phyloP scores from a whole-genome alignment of 257 asterid genomes.

The Misopates orontium region DNA sequence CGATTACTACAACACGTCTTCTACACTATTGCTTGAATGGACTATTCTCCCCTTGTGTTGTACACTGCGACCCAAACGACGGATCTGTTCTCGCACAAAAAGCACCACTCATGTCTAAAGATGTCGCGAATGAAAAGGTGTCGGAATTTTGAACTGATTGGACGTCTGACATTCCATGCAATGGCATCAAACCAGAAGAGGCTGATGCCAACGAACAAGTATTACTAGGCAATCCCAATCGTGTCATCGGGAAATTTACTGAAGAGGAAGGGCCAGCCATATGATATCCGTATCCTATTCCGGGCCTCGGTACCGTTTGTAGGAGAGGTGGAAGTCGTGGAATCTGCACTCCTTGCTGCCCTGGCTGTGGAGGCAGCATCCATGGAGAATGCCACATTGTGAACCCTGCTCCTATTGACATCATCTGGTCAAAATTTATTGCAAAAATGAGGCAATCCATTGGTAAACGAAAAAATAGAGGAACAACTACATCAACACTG shows the following conservation, averaged over 20 bases:
- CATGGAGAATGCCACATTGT: conserved; percentile 18
- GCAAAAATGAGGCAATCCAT: not conserved
- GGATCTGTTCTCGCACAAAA: not conserved
- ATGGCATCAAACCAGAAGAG: not conserved
- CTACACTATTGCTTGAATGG: too few relatives aligned
- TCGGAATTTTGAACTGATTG: not conserved
- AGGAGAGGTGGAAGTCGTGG: conserved; percentile 1
- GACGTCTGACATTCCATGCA: conserved; percentile 7
- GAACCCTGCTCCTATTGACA: conserved; percentile 19
- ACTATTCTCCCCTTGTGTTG: too few relatives aligned
- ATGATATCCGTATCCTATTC: conserved; percentile 9
- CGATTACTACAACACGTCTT: too few relatives aligned
- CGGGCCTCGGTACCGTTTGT: not conserved
- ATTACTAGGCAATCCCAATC: not conserved
- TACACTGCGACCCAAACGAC: conserved; percentile 3
- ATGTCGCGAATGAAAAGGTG: not conserved
- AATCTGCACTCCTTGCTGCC: conserved; percentile 17
- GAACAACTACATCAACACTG: too few relatives aligned
- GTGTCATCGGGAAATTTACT: not conserved
- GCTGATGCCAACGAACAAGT: conserved; percentile 2
- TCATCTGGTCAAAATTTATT: conserved; percentile 18
- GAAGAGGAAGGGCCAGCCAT: conserved; percentile 6
- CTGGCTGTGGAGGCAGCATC: conserved; percentile 7
- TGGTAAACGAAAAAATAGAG: not conserved
- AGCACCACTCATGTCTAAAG: conserved; percentile 4